Evolutionary conservation across 805 yeast genomes (phyloP).

Genomic region (Ogataea populi-albae): DNA sequence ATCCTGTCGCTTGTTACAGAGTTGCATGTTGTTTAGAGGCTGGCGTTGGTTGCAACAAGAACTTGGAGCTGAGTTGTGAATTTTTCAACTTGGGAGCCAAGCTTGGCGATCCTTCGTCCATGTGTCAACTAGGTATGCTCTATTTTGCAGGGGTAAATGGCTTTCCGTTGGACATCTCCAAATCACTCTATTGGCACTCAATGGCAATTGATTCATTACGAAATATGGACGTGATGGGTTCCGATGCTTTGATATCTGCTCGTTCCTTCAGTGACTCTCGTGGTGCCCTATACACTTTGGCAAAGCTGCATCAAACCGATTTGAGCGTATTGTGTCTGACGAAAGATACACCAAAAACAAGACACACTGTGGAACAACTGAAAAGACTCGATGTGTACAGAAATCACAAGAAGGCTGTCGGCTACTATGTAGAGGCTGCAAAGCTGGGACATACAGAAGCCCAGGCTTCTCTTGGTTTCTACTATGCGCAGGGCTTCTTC

Average conservation of each 20-base stretch:
- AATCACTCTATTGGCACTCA: conserved; percentile 29
- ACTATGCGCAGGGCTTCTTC: conserved; percentile 63
- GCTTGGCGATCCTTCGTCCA: conserved; percentile 60
- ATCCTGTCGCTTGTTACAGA: conserved; percentile 62
- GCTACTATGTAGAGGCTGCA: conserved; percentile 58
- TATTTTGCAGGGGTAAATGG: conserved; percentile 42
- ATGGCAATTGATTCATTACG: conserved; percentile 27
- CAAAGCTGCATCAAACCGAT: conserved; percentile 37
- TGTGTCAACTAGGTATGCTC: conserved; percentile 73
- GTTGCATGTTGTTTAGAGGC: conserved; percentile 70
- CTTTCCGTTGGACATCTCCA: conserved; percentile 25
- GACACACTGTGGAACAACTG: conserved; percentile 34
- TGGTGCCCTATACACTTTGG: conserved; percentile 34
- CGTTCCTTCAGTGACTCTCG: conserved; percentile 35
- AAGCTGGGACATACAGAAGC: conserved; percentile 60
- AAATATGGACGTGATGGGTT: conserved; percentile 26
- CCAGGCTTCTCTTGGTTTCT: conserved; percentile 67
- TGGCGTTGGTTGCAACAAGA: conserved; percentile 51
- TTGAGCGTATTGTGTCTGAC: conserved; percentile 27
- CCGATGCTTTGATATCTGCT: conserved; percentile 32
- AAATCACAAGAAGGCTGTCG: conserved; percentile 43
- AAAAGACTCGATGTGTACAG: conserved; percentile 29
- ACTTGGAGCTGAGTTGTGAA: conserved; percentile 44
- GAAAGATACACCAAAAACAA: conserved; percentile 29
- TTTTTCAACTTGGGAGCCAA: conserved; percentile 61